Evolutionary conservation across 306 rosid species (phyloP).

Genomic region (Pterocarpus santalinus): DNA sequence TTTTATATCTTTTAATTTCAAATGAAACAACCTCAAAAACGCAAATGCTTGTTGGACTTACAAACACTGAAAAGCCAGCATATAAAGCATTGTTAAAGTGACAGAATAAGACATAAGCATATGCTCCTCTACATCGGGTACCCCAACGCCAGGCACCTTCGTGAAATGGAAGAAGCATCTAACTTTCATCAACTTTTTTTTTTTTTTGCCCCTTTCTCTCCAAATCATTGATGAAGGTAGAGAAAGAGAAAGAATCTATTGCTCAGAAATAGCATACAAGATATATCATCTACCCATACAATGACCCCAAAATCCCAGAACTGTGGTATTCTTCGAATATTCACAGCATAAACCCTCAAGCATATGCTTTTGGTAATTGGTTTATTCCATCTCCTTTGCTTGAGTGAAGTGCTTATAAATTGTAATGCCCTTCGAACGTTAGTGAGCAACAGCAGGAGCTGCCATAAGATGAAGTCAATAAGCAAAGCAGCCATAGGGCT

Average conservation of each 20-base stretch:
- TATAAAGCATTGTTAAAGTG: constrained; percentile 3
- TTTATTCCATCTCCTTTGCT: constrained; percentile 55
- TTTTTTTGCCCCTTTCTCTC: neutral
- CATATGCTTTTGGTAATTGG: constrained; percentile 57
- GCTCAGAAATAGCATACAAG: neutral
- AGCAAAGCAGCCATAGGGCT: constrained; percentile 73
- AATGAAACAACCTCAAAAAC: constrained; percentile 9
- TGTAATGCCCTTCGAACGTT: constrained; percentile 21
- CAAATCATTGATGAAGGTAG: constrained; percentile 25
- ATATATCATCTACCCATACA: neutral
- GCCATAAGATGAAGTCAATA: neutral
- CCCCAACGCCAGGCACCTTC: constrained; percentile 32
- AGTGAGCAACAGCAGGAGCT: constrained; percentile 32
- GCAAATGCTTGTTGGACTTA: constrained; percentile 17
- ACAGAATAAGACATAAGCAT: constrained; percentile 48
- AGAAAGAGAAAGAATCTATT: constrained; percentile 40
- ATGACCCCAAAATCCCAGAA: neutral
- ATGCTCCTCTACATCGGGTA: constrained; percentile 44
- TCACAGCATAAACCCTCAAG: constrained; percentile 49
- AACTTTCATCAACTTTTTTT: constrained; percentile 40
- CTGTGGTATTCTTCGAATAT: neutral
- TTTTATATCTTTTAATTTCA: neutral
- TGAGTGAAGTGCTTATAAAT: constrained; percentile 51
- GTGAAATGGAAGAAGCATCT: constrained; percentile 53
- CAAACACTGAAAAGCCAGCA: constrained; percentile 31